Evolutionary conservation across 192 early-diverging fungal genomes (phyloP).

Genomic region (Haplosporangium gracile): DNA sequence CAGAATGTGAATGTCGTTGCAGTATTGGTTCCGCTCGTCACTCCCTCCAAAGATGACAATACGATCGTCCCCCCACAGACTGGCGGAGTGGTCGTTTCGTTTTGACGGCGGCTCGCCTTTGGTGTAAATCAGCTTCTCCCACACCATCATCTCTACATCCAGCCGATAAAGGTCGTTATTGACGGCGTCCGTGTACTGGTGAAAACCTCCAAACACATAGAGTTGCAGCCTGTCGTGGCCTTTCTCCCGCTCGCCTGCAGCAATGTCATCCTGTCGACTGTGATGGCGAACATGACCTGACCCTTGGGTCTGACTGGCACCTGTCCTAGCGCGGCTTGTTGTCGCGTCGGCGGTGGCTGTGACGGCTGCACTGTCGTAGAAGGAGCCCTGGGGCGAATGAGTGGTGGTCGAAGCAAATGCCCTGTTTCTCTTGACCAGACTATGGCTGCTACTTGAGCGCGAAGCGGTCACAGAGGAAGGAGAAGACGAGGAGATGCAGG

Average conservation of each 20-base stretch:
- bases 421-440: background rate
- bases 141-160: conserved; percentile 58
- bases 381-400: background rate
- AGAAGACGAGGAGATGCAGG: conserved; percentile 24
- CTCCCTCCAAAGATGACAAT: conserved; percentile 77
- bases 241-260: conserved; percentile 6
- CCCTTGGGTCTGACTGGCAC: conserved; percentile 18
- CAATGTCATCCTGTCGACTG: conserved; percentile 32
- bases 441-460: conserved; percentile 18
- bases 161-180: conserved; percentile 74
- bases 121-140: conserved; percentile 67
- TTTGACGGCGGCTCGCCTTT: conserved; percentile 67
- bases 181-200: conserved; percentile 76
- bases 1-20: conserved; percentile 71
- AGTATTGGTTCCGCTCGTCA: conserved; percentile 66
- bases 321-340: conserved; percentile 8
- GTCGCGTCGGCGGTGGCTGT: conserved; percentile 4
- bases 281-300: conserved; percentile 21
- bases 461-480: conserved; percentile 24
- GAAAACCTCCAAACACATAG: conserved; percentile 73
- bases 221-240: conserved; percentile 44
- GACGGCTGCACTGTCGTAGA: conserved; percentile 4
- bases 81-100: conserved; percentile 73
- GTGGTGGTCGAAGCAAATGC: background rate
- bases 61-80: conserved; percentile 67